Percentiles rank a stretch among this genome's conserved stretches.
Evolutionary conservation across 2,329 filamentous ascomycete genomes (phyloP).

Genomic region (Diaporthe sp.): DNA sequence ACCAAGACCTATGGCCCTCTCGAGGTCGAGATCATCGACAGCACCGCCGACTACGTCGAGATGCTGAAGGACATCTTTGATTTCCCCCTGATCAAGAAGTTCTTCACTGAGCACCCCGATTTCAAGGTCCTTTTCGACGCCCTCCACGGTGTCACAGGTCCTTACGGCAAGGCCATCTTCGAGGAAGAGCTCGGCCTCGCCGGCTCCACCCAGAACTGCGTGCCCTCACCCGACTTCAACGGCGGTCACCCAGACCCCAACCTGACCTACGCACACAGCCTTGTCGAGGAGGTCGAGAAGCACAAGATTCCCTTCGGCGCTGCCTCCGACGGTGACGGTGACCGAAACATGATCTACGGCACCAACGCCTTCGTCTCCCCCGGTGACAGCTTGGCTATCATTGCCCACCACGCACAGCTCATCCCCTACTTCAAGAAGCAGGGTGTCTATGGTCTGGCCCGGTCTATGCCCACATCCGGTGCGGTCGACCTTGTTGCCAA

Average conservation of each 20-base stretch:
- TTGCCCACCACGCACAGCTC: constrained; percentile 94
- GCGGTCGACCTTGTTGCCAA: constrained; percentile 97
- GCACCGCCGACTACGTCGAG: constrained; percentile 88
- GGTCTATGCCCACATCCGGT: constrained; percentile 97
- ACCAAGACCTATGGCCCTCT: constrained; percentile 86
- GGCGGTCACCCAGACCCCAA: constrained; percentile 98
- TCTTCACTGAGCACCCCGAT: constrained; percentile 87
- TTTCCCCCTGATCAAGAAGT: constrained; percentile 94
- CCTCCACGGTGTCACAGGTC: constrained; percentile 93
- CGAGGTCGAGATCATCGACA: constrained; percentile 96
- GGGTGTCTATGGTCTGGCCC: constrained; percentile 93
- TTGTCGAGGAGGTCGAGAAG: constrained; percentile 94
- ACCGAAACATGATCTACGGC: constrained; percentile 99
- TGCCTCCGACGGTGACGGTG: constrained; percentile 95
- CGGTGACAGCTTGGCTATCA: constrained; percentile 97
- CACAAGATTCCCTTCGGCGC: constrained; percentile 95
- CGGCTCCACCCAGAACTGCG: constrained; percentile 86
- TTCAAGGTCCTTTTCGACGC: constrained; percentile 99
- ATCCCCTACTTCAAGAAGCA: constrained; percentile 99
- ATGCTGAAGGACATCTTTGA: constrained; percentile 99
- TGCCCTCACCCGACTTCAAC: constrained; percentile 93
- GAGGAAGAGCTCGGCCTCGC: constrained; percentile 90
- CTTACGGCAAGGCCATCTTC: constrained; percentile 95
- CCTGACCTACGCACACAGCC: constrained; percentile 94
- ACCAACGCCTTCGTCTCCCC: constrained; percentile 97